Evolutionary conservation across 1,284 basidiomycete species (phyloP).

Genomic region (Trichosporon coremiiforme): DNA sequence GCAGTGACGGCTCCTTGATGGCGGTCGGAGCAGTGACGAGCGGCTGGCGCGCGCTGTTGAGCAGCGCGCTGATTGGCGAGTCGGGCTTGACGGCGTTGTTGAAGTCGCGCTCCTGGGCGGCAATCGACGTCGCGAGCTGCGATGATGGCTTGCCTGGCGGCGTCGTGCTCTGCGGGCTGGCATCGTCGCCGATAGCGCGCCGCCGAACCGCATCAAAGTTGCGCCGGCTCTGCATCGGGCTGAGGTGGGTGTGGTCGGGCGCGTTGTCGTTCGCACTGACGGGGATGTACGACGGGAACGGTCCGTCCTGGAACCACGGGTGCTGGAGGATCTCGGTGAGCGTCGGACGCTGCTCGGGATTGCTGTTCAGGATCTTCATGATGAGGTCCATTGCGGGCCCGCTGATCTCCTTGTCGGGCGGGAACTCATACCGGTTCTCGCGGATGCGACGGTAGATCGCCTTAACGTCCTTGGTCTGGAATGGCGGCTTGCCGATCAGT

Average conservation of each 20-base stretch:
- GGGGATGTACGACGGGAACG: slow-evolving; percentile 79
- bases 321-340: slow-evolving; percentile 84
- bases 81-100: slow-evolving; percentile 92
- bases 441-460: slow-evolving; percentile 93
- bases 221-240: slow-evolving; percentile 64
- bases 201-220: slow-evolving; percentile 64
- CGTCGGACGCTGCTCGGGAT: slow-evolving; percentile 76
- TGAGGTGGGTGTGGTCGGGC: slow-evolving; percentile 74
- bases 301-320: slow-evolving; percentile 79
- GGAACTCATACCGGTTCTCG: slow-evolving; percentile 92
- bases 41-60: slow-evolving; percentile 82
- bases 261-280: slow-evolving; percentile 70
- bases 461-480: slow-evolving; percentile 97
- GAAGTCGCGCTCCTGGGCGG: slow-evolving; percentile 93
- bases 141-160: slow-evolving; percentile 22
- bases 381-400: slow-evolving; percentile 75
- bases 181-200: slow-evolving; percentile 43
- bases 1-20: slow-evolving; percentile 62
- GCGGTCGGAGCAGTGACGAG: slow-evolving; percentile 67
- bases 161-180: slow-evolving; percentile 27
- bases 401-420: slow-evolving; percentile 72
- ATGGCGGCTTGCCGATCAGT: slow-evolving; percentile 89
- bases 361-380: slow-evolving; percentile 78
- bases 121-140: slow-evolving; percentile 59
- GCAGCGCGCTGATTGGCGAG: slow-evolving; percentile 86